Percentiles rank a stretch among this genome's conserved stretches.
Evolutionary conservation across 2,329 filamentous ascomycete species (phyloP).

Genomic region (Sporothrix luriei): DNA sequence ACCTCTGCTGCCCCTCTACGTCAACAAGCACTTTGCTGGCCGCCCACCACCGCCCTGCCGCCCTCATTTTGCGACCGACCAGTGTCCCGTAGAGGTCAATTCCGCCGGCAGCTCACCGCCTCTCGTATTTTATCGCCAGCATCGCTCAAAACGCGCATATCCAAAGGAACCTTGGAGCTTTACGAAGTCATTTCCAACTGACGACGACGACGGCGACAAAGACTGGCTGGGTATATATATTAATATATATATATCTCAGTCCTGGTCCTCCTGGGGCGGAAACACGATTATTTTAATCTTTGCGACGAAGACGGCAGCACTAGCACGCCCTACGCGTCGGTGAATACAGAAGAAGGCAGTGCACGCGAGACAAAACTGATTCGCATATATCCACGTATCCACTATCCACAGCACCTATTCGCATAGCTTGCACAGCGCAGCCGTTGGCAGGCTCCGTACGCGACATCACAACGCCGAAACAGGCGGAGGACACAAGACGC

Average conservation of each 20-base stretch:
- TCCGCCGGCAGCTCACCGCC: neutral
- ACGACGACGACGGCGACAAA: conserved; percentile 1
- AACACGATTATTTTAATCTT: neutral
- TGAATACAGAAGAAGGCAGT: neutral
- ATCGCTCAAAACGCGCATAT: neutral
- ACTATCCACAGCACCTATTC: neutral
- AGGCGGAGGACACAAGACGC: too few species aligned
- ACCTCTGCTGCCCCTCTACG: conserved; percentile 29
- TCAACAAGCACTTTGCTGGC: conserved; percentile 10
- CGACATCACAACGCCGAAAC: too few species aligned
- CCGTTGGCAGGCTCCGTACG: too few species aligned
- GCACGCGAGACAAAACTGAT: conserved; percentile 1
- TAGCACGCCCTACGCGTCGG: neutral
- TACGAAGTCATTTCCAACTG: neutral
- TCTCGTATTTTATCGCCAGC: neutral
- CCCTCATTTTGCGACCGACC: neutral
- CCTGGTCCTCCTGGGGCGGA: neutral
- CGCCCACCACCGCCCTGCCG: conserved; percentile 10
- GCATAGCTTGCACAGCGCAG: neutral
- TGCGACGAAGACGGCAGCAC: conserved; percentile 8
- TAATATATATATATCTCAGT: neutral
- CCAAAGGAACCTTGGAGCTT: neutral
- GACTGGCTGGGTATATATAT: conserved; percentile 14
- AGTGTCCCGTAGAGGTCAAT: neutral
- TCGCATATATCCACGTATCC: neutral